Evolutionary conservation across 2,329 filamentous ascomycete species (phyloP), one percentile per base, ranked within the genome.

Genomic region (Aureobasidium melanogenum): DNA sequence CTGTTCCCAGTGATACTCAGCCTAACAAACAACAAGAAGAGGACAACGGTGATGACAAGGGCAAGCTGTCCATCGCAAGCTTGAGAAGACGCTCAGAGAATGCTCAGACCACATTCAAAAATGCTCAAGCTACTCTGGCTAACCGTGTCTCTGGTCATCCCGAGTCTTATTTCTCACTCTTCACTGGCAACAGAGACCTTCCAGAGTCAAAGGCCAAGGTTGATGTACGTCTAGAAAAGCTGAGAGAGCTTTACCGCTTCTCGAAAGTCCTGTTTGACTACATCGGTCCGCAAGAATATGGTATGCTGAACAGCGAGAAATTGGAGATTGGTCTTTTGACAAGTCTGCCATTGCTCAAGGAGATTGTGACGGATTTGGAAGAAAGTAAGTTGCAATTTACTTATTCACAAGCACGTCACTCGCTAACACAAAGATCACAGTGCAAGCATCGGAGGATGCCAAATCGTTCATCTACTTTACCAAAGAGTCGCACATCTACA

Each of bases 381-480:
- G 92, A 97, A 75, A 58, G 64, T 64, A 62, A 43, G 60, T 44
- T 6, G 6, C 15, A 12, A 1, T 19, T 34, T 12, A 17, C 36
- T 44, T 10, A 32, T 4, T 41, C 12, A 24, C 12, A 26, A 17
- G 32, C 3, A 24, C 5, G 30, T 12, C 22, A 22, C 1, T 32
- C 22, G n/a, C 39, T 39, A 44, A 48, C 54, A 48, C 14, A 39
- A 55, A 34, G 1, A 30, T 44, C 39, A 32, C 24, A 51, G 91
- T 97, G 74, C 94, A 99, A 75, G 93, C 94, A 3, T 95, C 90
- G 0, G 88, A 93, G 58, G 89, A 95, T 66, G 91, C 92, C 47
- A 97, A 97, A 72, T 93, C 88, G 1, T 97, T 97, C 79, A 90
- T 97, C 76, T 99, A 99, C 77, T 99, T 99, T 75, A 99, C 94